Base-by-base conservation (phyloP, 1,284 basidiomycete species). In the Irpex lacteus region DNA sequence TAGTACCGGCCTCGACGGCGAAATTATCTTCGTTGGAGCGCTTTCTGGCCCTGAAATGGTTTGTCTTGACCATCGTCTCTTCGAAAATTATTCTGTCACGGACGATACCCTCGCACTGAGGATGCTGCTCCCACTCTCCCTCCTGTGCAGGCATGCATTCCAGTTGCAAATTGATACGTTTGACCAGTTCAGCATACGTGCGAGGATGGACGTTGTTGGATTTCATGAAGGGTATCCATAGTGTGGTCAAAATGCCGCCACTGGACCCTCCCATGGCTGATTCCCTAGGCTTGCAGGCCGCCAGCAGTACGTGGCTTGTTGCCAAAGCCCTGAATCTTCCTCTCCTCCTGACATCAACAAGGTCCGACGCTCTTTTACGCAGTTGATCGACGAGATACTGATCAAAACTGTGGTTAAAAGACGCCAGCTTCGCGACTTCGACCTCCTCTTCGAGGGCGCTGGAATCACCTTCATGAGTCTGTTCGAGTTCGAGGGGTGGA, bases 101-200 rank as follows among this genome's bases (percentile, higher is more conserved):
- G 8, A 59, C 21, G 18, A 66, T 52, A n/a, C 65, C 65, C 47
- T 66, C 65, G 59, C 65, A 66, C 40, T 66, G 65, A 6, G 62
- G 62, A 37, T 63, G 61, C 54, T 66, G 65, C 11, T 58, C 37
- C 40, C 9, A 44, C 9, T 15, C 40, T 11, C 15, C 40, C 15
- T 44, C 40, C 15, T 8, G 40, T 8, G 15, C 15, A 44, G 40
- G 15, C 9, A 44, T 8, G 40, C 9, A 8, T 8, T 8, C 8
- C 8, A 44, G 15, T 44, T 15, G 8, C 2, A 44, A 15, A 44
- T 44, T 44, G 15, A 44, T 44, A 8, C 15, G 40, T 4, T 44
- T 44, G 9, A 44, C 40, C 8, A 44, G 8, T 5, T 44, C 40
- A 15, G 40, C 40, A 44, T 44, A 44, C 15, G 40, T 44, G 8